Evolutionary conservation across 768 basidiomycete genomes (phyloP).

Genomic region (Lactifluus subvellereus): DNA sequence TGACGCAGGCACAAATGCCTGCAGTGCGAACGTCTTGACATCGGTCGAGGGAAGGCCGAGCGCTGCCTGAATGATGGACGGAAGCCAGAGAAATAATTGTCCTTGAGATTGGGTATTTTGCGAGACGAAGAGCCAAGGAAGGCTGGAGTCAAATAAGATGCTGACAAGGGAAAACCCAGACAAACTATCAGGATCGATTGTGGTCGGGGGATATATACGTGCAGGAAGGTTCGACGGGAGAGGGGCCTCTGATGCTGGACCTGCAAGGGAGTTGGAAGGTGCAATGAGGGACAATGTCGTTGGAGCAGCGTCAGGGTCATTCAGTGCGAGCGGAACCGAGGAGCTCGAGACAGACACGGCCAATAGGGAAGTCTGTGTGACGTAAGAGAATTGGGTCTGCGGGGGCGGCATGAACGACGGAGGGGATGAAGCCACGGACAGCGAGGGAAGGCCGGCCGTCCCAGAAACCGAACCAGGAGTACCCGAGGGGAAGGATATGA

Average conservation of each 20-base stretch:
- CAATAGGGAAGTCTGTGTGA: constrained; percentile 34
- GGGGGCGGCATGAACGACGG: constrained; percentile 27
- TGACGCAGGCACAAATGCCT: constrained; percentile 58
- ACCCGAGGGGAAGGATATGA: constrained; percentile 18
- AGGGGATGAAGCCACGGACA: constrained; percentile 17
- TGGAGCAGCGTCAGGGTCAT: constrained; percentile 37
- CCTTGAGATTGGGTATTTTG: constrained; percentile 48
- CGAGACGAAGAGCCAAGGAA: constrained; percentile 72
- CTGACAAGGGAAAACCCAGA: constrained; percentile 48
- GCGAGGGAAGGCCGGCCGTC: neutral
- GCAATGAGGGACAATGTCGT: constrained; percentile 30
- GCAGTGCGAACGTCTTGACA: constrained; percentile 52
- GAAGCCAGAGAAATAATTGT: constrained; percentile 75
- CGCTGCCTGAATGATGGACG: constrained; percentile 43
- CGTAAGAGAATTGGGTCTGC: constrained; percentile 34
- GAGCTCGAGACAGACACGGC: constrained; percentile 25
- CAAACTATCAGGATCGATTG: constrained; percentile 28
- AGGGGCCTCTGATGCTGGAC: constrained; percentile 31
- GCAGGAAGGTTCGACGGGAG: constrained; percentile 58
- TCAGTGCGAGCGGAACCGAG: constrained; percentile 25
- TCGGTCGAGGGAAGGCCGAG: constrained; percentile 36
- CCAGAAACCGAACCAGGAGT: neutral
- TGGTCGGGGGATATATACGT: constrained; percentile 46
- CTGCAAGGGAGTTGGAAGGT: constrained; percentile 20
- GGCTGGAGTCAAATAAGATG: constrained; percentile 50